These are phyloP conservation scores for Pholiota microspora DNA, from an alignment of 768 basidiomycete species.

Conservation along the genomic window DNA sequence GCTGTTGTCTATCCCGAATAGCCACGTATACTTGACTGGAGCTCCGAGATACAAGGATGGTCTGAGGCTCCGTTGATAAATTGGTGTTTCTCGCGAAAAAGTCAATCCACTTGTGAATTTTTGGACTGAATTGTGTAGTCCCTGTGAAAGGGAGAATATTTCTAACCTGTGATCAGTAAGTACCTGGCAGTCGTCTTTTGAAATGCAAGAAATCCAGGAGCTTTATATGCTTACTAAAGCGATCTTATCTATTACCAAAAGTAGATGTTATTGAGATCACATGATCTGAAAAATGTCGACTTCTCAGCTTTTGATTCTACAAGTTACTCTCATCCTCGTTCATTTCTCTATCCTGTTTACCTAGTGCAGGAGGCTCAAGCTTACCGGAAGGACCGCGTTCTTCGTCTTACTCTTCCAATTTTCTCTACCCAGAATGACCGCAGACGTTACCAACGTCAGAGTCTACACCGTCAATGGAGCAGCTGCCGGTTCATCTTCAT, in stretches of 20 bases:
- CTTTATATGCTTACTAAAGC: too few species aligned
- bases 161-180: too few species aligned
- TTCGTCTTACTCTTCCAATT: not conserved
- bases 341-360: too few species aligned
- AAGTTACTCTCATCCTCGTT: too few species aligned
- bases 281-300: not conserved
- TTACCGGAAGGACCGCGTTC: not conserved
- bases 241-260: not conserved
- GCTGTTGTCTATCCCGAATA: not conserved
- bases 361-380: not conserved
- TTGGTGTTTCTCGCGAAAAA: not conserved
- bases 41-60: not conserved
- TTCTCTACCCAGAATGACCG: slow-evolving; percentile 3
- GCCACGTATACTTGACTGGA: not conserved
- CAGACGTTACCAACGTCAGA: slow-evolving; percentile 36
- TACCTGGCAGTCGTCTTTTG: too few species aligned
- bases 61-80: too few species aligned
- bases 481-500: slow-evolving; percentile 80
- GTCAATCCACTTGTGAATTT: not conserved
- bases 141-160: too few species aligned
- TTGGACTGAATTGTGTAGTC: too few species aligned
- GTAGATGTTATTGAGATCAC: not conserved
- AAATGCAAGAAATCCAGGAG: too few species aligned
- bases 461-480: slow-evolving; percentile 98
- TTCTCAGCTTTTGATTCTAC: not conserved